Base-by-base conservation (phyloP, 1,284 basidiomycete species). In the Laetiporus sulphureus region DNA sequence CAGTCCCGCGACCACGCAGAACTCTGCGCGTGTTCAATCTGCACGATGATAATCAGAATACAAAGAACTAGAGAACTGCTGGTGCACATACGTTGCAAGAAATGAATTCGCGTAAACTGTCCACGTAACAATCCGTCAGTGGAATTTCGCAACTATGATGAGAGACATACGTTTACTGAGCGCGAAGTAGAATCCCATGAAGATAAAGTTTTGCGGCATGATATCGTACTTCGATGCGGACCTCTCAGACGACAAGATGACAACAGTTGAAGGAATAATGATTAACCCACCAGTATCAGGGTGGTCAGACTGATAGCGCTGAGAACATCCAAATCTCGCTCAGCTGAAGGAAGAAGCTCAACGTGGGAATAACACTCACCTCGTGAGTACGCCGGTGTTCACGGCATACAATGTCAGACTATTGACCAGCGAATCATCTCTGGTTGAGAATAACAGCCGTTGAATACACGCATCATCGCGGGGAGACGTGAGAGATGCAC, bases 71-170 rank as follows among this genome's bases (percentile, higher is more conserved):
- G n/a, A 15, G 4, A 31, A 44, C 11, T 10, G 21, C 7, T 23
- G 36, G 24, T 18, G 24, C 15, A 44, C 76, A 42, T 54, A 82
- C 77, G 81, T 78, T 42, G 79, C 77, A 52, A 83, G 65, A 56
- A 79, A 79, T 4, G 81, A 83, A 42, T 80, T 75, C 1, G 72
- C 76, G 51, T 83, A 84, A 22, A 83, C 81, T 83, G 44, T 3
- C 41, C n/a, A n/a, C n/a, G n/a, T n/a, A n/a, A n/a, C n/a, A n/a
- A n/a, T n/a, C n/a, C n/a, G n/a, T n/a, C n/a, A n/a, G n/a, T n/a
- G n/a, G 8, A n/a, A 10, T 29, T 29, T 29, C 8, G 12, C 32
- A 19, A 33, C 18, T 10, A 10, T 10, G 21, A 8, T 19, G 24
- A 27, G 21, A 8, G 16, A 20, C 34, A 11, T 27, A 83, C 81